Evolutionary conservation across 2,329 filamentous ascomycete species (phyloP).

Genomic region (Lachnellula subtilissima): DNA sequence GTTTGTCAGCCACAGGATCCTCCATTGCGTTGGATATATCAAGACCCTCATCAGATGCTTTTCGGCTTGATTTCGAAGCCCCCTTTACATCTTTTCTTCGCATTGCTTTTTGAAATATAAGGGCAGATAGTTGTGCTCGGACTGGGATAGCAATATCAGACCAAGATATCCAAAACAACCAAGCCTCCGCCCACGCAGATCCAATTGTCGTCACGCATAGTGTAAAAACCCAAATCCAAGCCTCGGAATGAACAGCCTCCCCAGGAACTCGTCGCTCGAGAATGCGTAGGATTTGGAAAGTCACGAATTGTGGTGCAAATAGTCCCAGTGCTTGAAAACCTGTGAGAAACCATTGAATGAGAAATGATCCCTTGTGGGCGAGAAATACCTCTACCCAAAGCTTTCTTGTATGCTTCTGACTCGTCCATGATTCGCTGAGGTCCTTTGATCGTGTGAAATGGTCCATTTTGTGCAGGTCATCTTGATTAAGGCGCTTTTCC

Average conservation of each 20-base stretch:
- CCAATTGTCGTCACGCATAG: constrained; percentile 55
- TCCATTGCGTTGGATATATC: constrained; percentile 26
- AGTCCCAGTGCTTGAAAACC: constrained; percentile 36
- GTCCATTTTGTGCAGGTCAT: constrained; percentile 58
- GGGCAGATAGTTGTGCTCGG: constrained; percentile 62
- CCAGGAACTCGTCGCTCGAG: constrained; percentile 53
- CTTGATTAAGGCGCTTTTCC: constrained; percentile 56
- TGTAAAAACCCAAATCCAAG: constrained; percentile 64
- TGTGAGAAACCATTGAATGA: constrained; percentile 55
- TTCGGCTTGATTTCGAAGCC: constrained; percentile 42
- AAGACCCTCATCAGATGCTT: constrained; percentile 19
- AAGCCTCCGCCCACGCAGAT: constrained; percentile 55
- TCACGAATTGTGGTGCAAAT: constrained; percentile 66
- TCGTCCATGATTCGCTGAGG: constrained; percentile 47
- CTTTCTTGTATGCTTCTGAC: constrained; percentile 40
- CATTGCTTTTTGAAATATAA: constrained; percentile 74
- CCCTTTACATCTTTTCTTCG: constrained; percentile 72
- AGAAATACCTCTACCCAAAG: constrained; percentile 58
- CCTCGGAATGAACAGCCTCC: constrained; percentile 43
- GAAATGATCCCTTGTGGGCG: constrained; percentile 52
- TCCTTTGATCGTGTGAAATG: constrained; percentile 49
- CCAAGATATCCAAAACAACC: constrained; percentile 63
- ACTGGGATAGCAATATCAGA: constrained; percentile 60
- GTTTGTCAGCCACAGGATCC: constrained; percentile 29
- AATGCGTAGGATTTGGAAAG: constrained; percentile 59